Evolutionary conservation across 495 filamentous ascomycete genomes (phyloP).

Genomic region (Penicillium bialowiezense): DNA sequence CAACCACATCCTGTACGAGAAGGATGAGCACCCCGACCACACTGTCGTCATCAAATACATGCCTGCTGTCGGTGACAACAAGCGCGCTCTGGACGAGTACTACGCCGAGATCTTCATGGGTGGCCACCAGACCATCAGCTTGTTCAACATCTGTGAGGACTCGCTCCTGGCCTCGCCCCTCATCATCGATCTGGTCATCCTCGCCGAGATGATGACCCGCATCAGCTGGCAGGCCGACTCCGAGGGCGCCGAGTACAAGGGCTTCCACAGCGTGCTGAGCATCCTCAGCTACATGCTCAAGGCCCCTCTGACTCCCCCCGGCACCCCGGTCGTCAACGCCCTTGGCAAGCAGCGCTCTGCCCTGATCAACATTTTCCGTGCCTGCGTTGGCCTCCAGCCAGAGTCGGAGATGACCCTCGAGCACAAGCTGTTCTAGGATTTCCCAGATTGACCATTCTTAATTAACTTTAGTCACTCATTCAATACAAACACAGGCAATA

Average conservation of each 20-base stretch:
- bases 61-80: slow-evolving; percentile 98
- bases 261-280: slow-evolving; percentile 96
- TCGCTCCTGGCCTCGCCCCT: slow-evolving; percentile 94
- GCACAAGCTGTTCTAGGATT: slow-evolving; percentile 83
- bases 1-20: slow-evolving; percentile 83
- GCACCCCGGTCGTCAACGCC: slow-evolving; percentile 94
- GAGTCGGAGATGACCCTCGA: slow-evolving; percentile 99
- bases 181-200: slow-evolving; percentile 92
- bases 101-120: slow-evolving; percentile 99
- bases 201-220: slow-evolving; percentile 97
- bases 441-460: not conserved
- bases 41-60: slow-evolving; percentile 97
- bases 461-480: slow-evolving; percentile 37
- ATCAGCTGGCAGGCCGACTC: slow-evolving; percentile 79
- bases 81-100: slow-evolving; percentile 98
- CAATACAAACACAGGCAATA: slow-evolving; percentile 5
- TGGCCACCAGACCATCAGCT: slow-evolving; percentile 95
- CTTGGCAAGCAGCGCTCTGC: slow-evolving; percentile 94
- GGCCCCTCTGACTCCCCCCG: slow-evolving; percentile 92
- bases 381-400: slow-evolving; percentile 94
- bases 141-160: slow-evolving; percentile 99
- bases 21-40: slow-evolving; percentile 86
- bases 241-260: slow-evolving; percentile 70
- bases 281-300: slow-evolving; percentile 99
- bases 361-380: slow-evolving; percentile 97